These are phyloP conservation scores for Ophiostoma montium DNA, from an alignment of 2,329 filamentous ascomycete species.

Conservation along the genomic window DNA sequence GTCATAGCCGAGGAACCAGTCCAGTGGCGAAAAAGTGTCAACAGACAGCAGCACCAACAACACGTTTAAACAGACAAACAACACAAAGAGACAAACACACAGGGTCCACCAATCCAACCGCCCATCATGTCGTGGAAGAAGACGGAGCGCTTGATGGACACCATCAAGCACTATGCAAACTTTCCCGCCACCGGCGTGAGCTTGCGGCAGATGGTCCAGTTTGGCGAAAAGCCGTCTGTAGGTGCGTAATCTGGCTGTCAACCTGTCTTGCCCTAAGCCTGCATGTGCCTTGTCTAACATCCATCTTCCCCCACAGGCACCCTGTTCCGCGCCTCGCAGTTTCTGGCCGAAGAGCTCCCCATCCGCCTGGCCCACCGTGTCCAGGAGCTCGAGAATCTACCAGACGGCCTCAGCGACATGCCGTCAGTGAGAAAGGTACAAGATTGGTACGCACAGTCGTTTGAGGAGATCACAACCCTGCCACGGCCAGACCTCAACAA, in stretches of 20 bases:
- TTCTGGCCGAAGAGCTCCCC: conserved; percentile 93
- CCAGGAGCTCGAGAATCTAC: conserved; percentile 80
- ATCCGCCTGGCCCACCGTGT: conserved; percentile 94
- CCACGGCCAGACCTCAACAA: conserved; percentile 61
- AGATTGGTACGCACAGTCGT: conserved; percentile 98
- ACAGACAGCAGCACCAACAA: not conserved
- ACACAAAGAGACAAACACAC: not conserved
- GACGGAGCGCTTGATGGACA: conserved; percentile 82
- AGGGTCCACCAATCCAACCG: not conserved
- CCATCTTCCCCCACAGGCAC: conserved; percentile 46
- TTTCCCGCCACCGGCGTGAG: conserved; percentile 96
- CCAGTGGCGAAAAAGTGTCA: not conserved
- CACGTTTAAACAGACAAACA: not conserved
- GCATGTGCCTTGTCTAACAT: not conserved
- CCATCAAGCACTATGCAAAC: conserved; percentile 91
- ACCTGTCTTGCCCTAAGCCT: not conserved
- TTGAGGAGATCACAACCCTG: conserved; percentile 93
- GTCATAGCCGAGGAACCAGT: conserved; percentile 2
- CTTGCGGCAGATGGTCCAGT: conserved; percentile 97
- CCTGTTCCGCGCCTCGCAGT: conserved; percentile 92
- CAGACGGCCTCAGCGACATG: conserved; percentile 96
- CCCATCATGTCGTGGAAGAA: conserved; percentile 86
- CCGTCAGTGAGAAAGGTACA: conserved; percentile 87
- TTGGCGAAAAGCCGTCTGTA: conserved; percentile 83
- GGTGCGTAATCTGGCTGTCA: conserved; percentile 37